These are phyloP conservation scores for Scleromitrula shiraiana DNA, from an alignment of 2,329 filamentous ascomycete genomes.

Conservation along the genomic window DNA sequence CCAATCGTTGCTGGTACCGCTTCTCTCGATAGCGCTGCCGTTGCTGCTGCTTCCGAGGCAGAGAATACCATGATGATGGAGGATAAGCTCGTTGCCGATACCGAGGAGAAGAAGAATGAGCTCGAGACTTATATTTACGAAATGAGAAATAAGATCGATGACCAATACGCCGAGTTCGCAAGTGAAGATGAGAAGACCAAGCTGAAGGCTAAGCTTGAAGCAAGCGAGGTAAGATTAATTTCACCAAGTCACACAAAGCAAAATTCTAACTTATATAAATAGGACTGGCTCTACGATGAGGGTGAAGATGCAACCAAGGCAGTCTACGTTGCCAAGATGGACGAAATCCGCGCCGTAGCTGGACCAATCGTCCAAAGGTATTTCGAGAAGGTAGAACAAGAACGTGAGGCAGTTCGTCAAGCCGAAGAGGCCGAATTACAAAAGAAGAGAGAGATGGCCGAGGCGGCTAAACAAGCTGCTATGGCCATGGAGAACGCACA, in stretches of 20 bases:
- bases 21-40: constrained; percentile 62
- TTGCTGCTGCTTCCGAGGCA: constrained; percentile 65
- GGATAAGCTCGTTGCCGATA: constrained; percentile 96
- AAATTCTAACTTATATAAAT: constrained; percentile 18
- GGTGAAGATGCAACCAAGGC: constrained; percentile 92
- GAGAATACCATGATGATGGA: constrained; percentile 92
- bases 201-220: constrained; percentile 74
- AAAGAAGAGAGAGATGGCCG: constrained; percentile 45
- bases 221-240: constrained; percentile 71
- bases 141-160: constrained; percentile 88
- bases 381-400: constrained; percentile 87
- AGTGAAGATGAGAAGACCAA: constrained; percentile 88
- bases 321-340: constrained; percentile 88
- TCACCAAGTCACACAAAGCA: too few relatives aligned
- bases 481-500: constrained; percentile 32
- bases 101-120: constrained; percentile 99
- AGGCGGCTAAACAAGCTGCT: constrained; percentile 38
- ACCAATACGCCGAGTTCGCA: constrained; percentile 80
- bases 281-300: constrained; percentile 99
- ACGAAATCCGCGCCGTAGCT: constrained; percentile 85
- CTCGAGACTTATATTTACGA: constrained; percentile 98
- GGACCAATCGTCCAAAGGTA: constrained; percentile 90
- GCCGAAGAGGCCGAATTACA: constrained; percentile 38
- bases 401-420: constrained; percentile 73
- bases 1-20: constrained; percentile 78